phyloP scores from a whole-genome alignment of 768 basidiomycete genomes.

The Tricholomella constricta region DNA sequence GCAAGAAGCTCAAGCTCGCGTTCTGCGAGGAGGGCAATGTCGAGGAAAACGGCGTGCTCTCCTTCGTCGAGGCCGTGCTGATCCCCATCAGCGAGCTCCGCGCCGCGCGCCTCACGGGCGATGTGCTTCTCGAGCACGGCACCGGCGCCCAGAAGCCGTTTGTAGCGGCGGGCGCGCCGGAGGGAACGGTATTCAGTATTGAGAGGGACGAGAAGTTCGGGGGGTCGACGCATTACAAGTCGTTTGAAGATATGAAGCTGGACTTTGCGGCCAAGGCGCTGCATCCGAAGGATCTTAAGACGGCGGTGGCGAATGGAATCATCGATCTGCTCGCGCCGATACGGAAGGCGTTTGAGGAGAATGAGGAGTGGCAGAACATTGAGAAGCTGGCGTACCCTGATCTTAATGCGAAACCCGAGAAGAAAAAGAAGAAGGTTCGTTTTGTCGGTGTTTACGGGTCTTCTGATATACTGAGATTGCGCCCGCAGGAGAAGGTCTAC shows the following conservation, averaged over 20 bases:
- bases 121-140: constrained; percentile 47
- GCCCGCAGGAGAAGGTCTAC: constrained; percentile 70
- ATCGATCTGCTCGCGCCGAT: constrained; percentile 79
- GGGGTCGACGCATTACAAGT: constrained; percentile 73
- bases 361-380: constrained; percentile 78
- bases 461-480: not conserved
- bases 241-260: constrained; percentile 64
- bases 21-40: constrained; percentile 94
- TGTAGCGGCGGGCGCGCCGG: constrained; percentile 66
- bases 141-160: constrained; percentile 65
- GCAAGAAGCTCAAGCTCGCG: constrained; percentile 88
- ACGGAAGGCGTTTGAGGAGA: constrained; percentile 70
- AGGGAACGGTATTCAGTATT: constrained; percentile 81
- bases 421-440: constrained; percentile 63
- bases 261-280: constrained; percentile 78
- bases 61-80: constrained; percentile 84
- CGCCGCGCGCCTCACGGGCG: constrained; percentile 55
- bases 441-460: not conserved
- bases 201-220: constrained; percentile 79
- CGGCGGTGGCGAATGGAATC: constrained; percentile 72
- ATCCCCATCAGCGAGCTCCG: constrained; percentile 84
- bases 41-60: constrained; percentile 84
- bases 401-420: constrained; percentile 61
- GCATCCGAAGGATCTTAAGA: constrained; percentile 91
- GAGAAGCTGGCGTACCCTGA: constrained; percentile 86